These are phyloP conservation scores for Ganoderma resinaceum DNA, from an alignment of 1,284 basidiomycete genomes.

Conservation along the genomic window DNA sequence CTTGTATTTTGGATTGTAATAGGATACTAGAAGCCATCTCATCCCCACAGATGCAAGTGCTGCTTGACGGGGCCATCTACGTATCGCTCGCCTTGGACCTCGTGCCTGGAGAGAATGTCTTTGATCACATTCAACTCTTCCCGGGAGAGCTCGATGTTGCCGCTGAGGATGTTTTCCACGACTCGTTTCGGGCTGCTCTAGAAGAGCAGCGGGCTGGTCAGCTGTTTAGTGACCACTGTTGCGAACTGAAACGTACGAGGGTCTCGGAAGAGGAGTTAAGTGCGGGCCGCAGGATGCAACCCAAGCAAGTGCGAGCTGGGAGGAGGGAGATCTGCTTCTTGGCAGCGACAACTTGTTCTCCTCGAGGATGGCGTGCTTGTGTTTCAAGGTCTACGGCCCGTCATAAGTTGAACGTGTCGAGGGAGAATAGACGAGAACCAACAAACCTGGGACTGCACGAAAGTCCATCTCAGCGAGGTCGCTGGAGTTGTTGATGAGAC, in stretches of 20 bases:
- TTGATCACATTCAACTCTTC: slow-evolving; percentile 49
- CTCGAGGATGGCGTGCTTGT: slow-evolving; percentile 60
- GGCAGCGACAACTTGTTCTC: slow-evolving; percentile 50
- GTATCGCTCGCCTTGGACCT: slow-evolving; percentile 40
- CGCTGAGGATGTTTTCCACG: slow-evolving; percentile 53
- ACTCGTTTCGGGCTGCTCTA: slow-evolving; percentile 45
- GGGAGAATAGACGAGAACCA: slow-evolving; percentile 21
- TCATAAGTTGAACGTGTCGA: slow-evolving; percentile 46
- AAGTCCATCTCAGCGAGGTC: slow-evolving; percentile 48
- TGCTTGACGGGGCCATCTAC: slow-evolving; percentile 2
- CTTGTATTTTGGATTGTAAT: not conserved
- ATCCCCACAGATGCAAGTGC: slow-evolving; percentile 37
- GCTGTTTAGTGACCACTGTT: slow-evolving; percentile 15
- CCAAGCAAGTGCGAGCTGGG: slow-evolving; percentile 72
- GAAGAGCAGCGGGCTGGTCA: not conserved
- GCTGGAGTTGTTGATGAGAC: slow-evolving; percentile 53
- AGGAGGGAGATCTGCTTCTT: slow-evolving; percentile 57
- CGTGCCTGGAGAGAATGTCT: slow-evolving; percentile 31
- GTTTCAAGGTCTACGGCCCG: slow-evolving; percentile 42
- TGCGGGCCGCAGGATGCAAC: slow-evolving; percentile 53
- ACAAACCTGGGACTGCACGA: not conserved
- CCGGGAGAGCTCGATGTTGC: slow-evolving; percentile 48
- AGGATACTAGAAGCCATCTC: not conserved
- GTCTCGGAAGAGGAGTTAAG: slow-evolving; percentile 63
- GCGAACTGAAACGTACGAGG: slow-evolving; percentile 42